Evolutionary conservation across 2,329 filamentous ascomycete genomes (phyloP).

Genomic region (Colletotrichum abscissum): DNA sequence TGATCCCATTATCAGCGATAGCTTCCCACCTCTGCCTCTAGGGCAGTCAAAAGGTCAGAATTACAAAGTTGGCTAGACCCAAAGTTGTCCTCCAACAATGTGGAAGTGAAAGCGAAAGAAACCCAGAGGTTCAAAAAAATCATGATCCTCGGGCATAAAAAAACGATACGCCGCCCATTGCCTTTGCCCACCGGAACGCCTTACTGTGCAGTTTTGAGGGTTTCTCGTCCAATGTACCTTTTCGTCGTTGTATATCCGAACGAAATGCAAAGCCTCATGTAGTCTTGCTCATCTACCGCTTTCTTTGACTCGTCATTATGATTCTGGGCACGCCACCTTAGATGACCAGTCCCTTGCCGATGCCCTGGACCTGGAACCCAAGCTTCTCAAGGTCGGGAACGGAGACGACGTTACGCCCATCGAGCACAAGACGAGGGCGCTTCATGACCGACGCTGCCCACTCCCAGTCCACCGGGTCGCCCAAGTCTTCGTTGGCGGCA

Average conservation of each 20-base stretch:
- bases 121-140: not conserved
- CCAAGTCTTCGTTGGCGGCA: conserved; percentile 40
- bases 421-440: conserved; percentile 36
- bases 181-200: conserved; percentile 28
- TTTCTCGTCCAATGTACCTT: conserved; percentile 21
- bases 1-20: not conserved
- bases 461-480: conserved; percentile 64
- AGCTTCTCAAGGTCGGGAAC: conserved; percentile 42
- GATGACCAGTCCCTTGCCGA: conserved; percentile 55
- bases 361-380: conserved; percentile 52
- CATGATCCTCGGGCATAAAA: not conserved
- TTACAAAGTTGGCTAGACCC: conserved; percentile 11
- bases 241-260: conserved; percentile 18
- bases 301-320: not conserved
- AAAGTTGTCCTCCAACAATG: not conserved
- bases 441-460: conserved; percentile 43
- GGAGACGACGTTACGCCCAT: conserved; percentile 36
- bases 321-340: conserved; percentile 39
- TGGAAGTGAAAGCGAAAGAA: conserved; percentile 2
- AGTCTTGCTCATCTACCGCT: conserved; percentile 3
- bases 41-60: not conserved
- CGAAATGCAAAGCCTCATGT: conserved; percentile 1
- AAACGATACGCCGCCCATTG: conserved; percentile 24
- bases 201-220: conserved; percentile 19
- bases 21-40: not conserved